Percentiles rank a stretch among this genome's conserved stretches.
phyloP scores from a whole-genome alignment of 148 eudicot species.

The Spergularia marina region DNA sequence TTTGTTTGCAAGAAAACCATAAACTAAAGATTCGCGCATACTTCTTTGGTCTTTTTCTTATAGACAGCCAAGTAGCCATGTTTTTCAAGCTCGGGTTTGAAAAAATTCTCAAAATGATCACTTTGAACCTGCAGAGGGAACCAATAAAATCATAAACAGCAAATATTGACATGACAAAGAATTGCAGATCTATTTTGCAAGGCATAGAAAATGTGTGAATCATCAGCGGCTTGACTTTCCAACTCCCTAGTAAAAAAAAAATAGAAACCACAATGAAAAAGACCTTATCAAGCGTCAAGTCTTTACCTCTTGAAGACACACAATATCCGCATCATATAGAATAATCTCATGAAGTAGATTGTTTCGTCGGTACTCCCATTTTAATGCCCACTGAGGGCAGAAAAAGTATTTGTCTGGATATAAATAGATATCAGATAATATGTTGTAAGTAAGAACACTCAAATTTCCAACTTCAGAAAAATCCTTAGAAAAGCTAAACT shows the following conservation, averaged over 20 bases:
- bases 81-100: constrained; percentile 78
- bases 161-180: background rate
- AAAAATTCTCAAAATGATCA: constrained; percentile 85
- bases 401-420: constrained; percentile 50
- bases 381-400: constrained; percentile 90
- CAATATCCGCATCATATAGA: constrained; percentile 56
- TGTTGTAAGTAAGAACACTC: constrained; percentile 76
- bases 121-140: constrained; percentile 68
- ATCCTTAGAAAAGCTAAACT: background rate
- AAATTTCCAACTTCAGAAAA: constrained; percentile 48
- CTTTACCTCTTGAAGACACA: constrained; percentile 93
- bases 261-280: background rate
- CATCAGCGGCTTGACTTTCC: too few relatives aligned
- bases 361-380: constrained; percentile 82
- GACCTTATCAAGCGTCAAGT: background rate
- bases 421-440: constrained; percentile 57
- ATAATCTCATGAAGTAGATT: constrained; percentile 73
- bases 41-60: constrained; percentile 76
- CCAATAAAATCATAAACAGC: constrained; percentile 4
- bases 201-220: constrained; percentile 14
- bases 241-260: too few relatives aligned
- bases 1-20: background rate
- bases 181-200: background rate
- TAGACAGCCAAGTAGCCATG: constrained; percentile 78
- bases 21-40: constrained; percentile 22